These are phyloP conservation scores for Aspergillus amoenus DNA, from an alignment of 2,329 filamentous ascomycete species.

Conservation along the genomic window DNA sequence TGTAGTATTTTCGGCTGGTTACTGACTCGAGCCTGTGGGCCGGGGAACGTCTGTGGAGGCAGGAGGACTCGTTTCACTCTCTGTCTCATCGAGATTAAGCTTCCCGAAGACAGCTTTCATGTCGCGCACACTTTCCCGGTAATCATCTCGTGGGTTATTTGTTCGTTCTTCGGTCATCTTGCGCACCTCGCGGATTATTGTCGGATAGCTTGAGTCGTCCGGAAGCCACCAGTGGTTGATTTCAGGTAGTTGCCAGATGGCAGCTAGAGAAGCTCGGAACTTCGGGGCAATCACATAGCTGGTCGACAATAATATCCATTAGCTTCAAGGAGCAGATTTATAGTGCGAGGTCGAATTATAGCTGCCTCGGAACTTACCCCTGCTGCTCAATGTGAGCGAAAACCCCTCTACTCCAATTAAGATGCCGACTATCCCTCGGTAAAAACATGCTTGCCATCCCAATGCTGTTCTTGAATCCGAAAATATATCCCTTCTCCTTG, in stretches of 20 bases:
- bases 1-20: not conserved
- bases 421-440: constrained; percentile 70
- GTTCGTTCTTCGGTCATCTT: constrained; percentile 78
- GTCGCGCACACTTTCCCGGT: constrained; percentile 67
- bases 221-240: constrained; percentile 88
- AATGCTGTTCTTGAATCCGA: constrained; percentile 73
- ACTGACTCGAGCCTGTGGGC: not conserved
- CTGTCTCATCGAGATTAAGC: constrained; percentile 53
- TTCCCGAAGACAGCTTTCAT: constrained; percentile 72
- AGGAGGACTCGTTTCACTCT: constrained; percentile 30
- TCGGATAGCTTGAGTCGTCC: constrained; percentile 71
- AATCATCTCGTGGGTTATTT: constrained; percentile 52
- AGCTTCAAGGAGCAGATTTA: not conserved
- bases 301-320: not conserved
- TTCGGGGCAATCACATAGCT: constrained; percentile 82
- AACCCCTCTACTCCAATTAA: constrained; percentile 76
- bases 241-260: constrained; percentile 69
- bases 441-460: constrained; percentile 76
- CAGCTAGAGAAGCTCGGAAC: constrained; percentile 72
- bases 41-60: constrained; percentile 11
- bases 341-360: not conserved
- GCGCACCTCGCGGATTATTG: constrained; percentile 73
- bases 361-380: constrained; percentile 56
- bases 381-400: constrained; percentile 74
- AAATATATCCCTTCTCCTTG: constrained; percentile 67